Conservation (phyloP, 441 rosid genomes). For the Aquilaria agallochum region DNA sequence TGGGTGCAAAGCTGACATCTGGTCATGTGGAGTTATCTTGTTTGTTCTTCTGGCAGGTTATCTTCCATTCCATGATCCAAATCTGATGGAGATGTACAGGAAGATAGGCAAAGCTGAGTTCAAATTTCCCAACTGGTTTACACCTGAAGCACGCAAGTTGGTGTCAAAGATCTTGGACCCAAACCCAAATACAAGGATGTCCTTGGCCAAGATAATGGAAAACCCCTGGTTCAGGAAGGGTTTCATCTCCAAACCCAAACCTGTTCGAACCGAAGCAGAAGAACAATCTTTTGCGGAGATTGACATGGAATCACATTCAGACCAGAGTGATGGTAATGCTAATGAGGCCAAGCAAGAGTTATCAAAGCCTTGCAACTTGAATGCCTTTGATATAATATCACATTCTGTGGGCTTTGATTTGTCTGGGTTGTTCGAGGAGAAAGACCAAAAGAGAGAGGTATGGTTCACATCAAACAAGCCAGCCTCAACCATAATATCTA, state of each 20-base stretch:
- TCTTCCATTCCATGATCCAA: conserved; percentile 72
- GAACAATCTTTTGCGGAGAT: conserved; percentile 27
- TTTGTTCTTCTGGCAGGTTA: conserved; percentile 70
- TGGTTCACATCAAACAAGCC: conserved; percentile 55
- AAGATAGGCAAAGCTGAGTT: conserved; percentile 71
- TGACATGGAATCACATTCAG: conserved; percentile 20
- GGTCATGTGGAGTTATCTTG: conserved; percentile 77
- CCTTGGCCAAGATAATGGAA: conserved; percentile 58
- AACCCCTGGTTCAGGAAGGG: conserved; percentile 73
- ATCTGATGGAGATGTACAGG: conserved; percentile 72
- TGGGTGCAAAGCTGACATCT: conserved; percentile 70
- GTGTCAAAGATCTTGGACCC: conserved; percentile 75
- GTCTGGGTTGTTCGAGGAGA: conserved; percentile 66
- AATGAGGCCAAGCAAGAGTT: conserved; percentile 22
- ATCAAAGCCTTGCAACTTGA: conserved; percentile 45
- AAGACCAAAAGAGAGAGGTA: conserved; percentile 53
- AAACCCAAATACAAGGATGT: conserved; percentile 56
- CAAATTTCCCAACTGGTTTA: conserved; percentile 65
- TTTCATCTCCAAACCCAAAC: conserved; percentile 19
- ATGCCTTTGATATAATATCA: conserved; percentile 81
- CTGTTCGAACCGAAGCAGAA: conserved; percentile 23
- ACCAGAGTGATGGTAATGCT: conserved; percentile 10
- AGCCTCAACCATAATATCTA: conserved; percentile 44
- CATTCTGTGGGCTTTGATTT: conserved; percentile 68
- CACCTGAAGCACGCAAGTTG: conserved; percentile 52